Evolutionary conservation across 1,284 basidiomycete genomes (phyloP).

Genomic region (Fomitopsis schrenkii): DNA sequence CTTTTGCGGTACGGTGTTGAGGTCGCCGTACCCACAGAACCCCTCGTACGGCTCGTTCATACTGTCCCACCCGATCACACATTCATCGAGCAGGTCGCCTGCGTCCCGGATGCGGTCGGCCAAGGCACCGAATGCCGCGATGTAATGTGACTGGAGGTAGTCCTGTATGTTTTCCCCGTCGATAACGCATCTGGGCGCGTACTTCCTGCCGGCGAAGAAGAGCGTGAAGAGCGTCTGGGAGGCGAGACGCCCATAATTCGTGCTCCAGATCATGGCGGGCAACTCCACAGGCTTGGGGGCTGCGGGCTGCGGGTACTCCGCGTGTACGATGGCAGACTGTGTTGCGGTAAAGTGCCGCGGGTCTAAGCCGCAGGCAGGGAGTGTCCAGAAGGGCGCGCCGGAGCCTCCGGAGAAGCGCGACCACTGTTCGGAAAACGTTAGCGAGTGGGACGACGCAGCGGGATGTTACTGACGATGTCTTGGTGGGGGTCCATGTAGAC

Average conservation of each 20-base stretch:
- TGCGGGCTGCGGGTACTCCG: conserved; percentile 74
- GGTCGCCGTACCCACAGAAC: conserved; percentile 72
- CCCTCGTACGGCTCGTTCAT: conserved; percentile 95
- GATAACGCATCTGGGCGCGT: conserved; percentile 88
- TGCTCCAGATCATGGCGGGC: conserved; percentile 96
- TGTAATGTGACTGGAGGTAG: conserved; percentile 85
- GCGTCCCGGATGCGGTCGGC: conserved; percentile 74
- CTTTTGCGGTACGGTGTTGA: conserved; percentile 60
- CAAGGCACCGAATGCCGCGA: conserved; percentile 72
- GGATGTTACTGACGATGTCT: conserved; percentile 67
- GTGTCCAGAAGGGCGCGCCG: conserved; percentile 94
- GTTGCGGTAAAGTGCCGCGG: conserved; percentile 84
- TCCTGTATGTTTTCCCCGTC: conserved; percentile 95
- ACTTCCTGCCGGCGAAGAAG: conserved; percentile 90
- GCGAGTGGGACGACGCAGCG: not conserved
- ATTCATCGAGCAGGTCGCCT: conserved; percentile 77
- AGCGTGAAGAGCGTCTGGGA: conserved; percentile 91
- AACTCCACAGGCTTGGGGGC: conserved; percentile 67
- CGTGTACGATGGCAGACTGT: conserved; percentile 83
- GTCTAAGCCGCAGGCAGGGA: conserved; percentile 89
- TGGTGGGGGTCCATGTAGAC: conserved; percentile 97
- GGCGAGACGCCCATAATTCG: conserved; percentile 89
- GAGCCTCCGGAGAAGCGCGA: conserved; percentile 96
- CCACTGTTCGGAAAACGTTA: conserved; percentile 58
- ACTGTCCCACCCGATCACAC: conserved; percentile 95